Evolutionary conservation across 345 rosid species (phyloP).

Genomic region (Dipteronia dyeriana): DNA sequence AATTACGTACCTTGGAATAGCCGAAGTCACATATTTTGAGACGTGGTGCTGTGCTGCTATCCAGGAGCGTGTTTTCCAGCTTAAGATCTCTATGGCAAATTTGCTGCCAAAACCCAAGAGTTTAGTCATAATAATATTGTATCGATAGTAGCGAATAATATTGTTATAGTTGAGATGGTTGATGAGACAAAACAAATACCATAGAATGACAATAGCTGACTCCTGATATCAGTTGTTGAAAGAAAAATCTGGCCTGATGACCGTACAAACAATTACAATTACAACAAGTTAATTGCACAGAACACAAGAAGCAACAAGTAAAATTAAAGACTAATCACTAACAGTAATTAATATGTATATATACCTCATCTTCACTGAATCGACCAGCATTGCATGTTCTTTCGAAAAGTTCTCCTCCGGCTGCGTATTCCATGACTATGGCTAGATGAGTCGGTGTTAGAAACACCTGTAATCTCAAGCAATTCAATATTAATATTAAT

Average conservation of each 20-base stretch:
- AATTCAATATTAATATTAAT: background rate
- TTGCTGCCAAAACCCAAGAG: constrained; percentile 44
- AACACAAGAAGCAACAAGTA: background rate
- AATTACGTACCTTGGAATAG: constrained; percentile 59
- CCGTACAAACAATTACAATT: background rate
- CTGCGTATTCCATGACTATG: constrained; percentile 91
- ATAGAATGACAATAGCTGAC: constrained; percentile 88
- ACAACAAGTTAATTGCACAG: background rate
- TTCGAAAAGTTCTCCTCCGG: constrained; percentile 86
- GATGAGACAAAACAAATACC: constrained; percentile 37
- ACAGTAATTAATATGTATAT: background rate
- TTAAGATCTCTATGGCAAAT: constrained; percentile 94
- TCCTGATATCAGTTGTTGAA: constrained; percentile 90
- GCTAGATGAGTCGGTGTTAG: constrained; percentile 85
- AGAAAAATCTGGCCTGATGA: constrained; percentile 78
- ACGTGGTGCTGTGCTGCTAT: constrained; percentile 71
- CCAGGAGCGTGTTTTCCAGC: constrained; percentile 87
- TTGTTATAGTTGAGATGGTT: background rate
- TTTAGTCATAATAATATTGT: background rate
- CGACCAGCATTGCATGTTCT: constrained; percentile 82
- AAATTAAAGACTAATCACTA: too few species aligned
- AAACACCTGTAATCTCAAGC: constrained; percentile 51
- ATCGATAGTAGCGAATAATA: background rate
- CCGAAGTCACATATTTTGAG: constrained; percentile 93
- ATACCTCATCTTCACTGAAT: constrained; percentile 86